A percentile compares a stretch with the other conserved stretches of the same genome.
Evolutionary conservation across 1,284 basidiomycete species (phyloP).

Genomic region (Rhodotorula sp.): DNA sequence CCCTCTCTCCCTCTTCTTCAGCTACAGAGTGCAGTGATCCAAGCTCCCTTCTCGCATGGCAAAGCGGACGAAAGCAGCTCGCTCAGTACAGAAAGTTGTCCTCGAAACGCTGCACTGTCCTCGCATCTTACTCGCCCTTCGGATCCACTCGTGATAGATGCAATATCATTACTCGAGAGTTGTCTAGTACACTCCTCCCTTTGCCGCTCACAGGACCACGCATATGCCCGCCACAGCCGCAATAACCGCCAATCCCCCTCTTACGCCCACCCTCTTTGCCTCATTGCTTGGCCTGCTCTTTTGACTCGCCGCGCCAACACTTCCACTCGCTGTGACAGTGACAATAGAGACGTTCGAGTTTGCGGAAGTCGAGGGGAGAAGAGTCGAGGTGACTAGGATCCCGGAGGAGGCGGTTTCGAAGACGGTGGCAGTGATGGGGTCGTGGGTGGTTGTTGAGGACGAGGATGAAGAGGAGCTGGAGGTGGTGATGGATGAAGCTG

Average conservation of each 20-base stretch:
- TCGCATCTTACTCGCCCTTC: no score
- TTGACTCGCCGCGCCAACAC: background rate
- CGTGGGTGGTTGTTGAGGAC: background rate
- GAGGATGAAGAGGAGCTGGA: background rate
- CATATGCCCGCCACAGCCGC: background rate
- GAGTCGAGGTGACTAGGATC: slow-evolving; percentile 13
- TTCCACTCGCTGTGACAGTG: slow-evolving; percentile 1
- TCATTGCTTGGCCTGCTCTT: background rate
- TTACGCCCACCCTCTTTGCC: background rate
- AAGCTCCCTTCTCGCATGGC: no score
- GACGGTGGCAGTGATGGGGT: slow-evolving; percentile 18
- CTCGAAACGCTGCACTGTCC: no score
- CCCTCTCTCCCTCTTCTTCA: no score
- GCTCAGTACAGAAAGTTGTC: no score
- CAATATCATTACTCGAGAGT: no score
- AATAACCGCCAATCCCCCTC: background rate
- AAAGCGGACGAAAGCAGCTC: no score
- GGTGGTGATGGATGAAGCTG: background rate
- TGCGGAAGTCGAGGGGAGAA: background rate
- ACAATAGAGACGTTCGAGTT: background rate
- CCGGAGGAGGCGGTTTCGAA: slow-evolving; percentile 17
- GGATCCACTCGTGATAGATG: no score
- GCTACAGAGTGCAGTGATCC: no score
- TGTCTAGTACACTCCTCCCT: background rate
- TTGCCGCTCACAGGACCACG: background rate